Evolutionary conservation across 257 asterid genomes (phyloP), one percentile per base, ranked within the genome.

Genomic region (Solanum corneliomulleri): DNA sequence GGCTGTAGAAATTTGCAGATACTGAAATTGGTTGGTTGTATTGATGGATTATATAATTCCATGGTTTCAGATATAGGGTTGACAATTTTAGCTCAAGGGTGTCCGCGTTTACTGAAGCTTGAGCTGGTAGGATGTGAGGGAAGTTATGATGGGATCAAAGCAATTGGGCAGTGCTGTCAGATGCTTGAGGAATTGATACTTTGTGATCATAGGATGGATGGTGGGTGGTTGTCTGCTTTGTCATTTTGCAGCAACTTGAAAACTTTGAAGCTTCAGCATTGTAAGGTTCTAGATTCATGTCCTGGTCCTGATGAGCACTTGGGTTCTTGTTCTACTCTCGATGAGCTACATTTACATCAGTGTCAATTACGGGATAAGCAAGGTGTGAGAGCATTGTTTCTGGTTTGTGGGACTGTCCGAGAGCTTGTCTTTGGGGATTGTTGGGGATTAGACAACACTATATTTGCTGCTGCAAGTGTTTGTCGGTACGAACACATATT

Each of bases 91-190:
- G 99, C 99, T 16, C 98, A 94, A 87, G 98, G 97, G 66, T 97
- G 99, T 86, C 91, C 92, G 37, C 91, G 99, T 31, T 89, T 97
- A 78, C 83, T 97, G 90, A 97, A 93, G 92, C 94, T 97, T 6
- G 99, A 94, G 92, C 88, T 95, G 29, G 96, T 93, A 18, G 98
- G 99, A 45, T 96, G 98, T 37, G 99, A 95, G 87, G 99, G 99
- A 87, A 96, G 99, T 88, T 96, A 92, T 80, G 98, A 94, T 88
- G 98, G 99, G 91, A 94, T 96, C 83, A 96, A 92, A 91, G 99
- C 99, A 6, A 90, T 96, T 41, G 99, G 99, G 39, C 92, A 92
- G 90, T 95, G 99, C 68, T 96, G 99, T 88, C 94, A 90, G 70
- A 96, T 96, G 99, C 86, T 96, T 47, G 98, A 95, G 90, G 97